Percentiles rank a stretch among this genome's conserved stretches.
Conservation (phyloP, 1,284 basidiomycete species). For the Sanghuangporus weigelae region DNA sequence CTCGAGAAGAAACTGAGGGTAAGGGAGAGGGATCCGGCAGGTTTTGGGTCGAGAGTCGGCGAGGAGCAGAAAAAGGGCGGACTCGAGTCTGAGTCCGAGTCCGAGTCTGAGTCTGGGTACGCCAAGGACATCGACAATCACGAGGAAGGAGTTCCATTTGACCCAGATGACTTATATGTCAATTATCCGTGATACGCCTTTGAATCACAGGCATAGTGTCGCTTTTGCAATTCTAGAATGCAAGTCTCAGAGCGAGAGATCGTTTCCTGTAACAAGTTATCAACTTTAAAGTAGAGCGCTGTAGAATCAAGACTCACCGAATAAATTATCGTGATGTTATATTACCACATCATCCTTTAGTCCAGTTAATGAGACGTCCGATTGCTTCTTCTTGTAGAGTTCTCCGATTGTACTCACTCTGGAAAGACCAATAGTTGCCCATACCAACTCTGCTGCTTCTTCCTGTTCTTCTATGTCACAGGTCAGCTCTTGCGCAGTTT, state of each 20-base stretch:
- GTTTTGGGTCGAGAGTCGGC: neutral
- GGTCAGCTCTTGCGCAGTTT: neutral
- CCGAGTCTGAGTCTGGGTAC: neutral
- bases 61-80: no score
- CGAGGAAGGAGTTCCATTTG: neutral
- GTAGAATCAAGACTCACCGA: no score
- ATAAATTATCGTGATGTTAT: no score
- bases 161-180: neutral
- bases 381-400: no score
- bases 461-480: neutral
- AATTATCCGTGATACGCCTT: no score
- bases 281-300: no score
- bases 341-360: no score
- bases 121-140: neutral
- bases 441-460: neutral
- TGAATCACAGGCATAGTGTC: no score
- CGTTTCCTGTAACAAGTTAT: no score
- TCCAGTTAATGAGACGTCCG: no score
- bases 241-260: no score
- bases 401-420: slow-evolving; percentile 5
- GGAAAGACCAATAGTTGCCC: slow-evolving; percentile 4
- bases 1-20: neutral
- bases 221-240: no score
- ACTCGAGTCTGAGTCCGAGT: neutral
- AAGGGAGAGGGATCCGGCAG: neutral